These are phyloP conservation scores for Colletotrichum sublineola DNA, from an alignment of 2,329 filamentous ascomycete species.

Conservation along the genomic window DNA sequence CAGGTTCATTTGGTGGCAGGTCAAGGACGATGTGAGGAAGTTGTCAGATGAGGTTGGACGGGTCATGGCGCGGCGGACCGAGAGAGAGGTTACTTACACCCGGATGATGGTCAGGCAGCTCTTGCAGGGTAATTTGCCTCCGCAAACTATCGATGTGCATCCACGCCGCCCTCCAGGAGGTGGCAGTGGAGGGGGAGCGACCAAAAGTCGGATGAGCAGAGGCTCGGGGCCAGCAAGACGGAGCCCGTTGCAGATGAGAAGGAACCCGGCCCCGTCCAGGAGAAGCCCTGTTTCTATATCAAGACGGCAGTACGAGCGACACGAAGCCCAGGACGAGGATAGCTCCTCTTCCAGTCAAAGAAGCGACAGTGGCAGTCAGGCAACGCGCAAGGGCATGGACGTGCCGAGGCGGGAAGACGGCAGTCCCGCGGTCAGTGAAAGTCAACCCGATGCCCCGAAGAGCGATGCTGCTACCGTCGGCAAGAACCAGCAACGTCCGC, in stretches of 20 bases:
- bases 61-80: constrained; percentile 35
- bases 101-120: constrained; percentile 38
- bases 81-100: constrained; percentile 38
- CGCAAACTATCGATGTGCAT: background rate
- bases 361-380: background rate
- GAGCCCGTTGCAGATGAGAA: constrained; percentile 12
- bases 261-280: background rate
- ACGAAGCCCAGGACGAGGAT: background rate
- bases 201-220: constrained; percentile 18
- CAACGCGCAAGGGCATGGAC: background rate
- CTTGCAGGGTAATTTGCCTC: background rate
- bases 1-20: constrained; percentile 41
- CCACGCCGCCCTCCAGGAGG: constrained; percentile 19
- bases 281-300: background rate
- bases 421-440: background rate
- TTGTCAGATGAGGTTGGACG: constrained; percentile 35
- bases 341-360: constrained; percentile 4
- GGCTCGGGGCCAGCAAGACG: background rate
- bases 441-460: background rate
- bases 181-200: constrained; percentile 20
- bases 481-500: background rate
- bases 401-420: background rate
- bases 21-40: constrained; percentile 35
- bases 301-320: background rate
- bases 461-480: constrained; percentile 31